Conservation (phyloP, 1,284 basidiomycete genomes). For the Marasmius sp. region DNA sequence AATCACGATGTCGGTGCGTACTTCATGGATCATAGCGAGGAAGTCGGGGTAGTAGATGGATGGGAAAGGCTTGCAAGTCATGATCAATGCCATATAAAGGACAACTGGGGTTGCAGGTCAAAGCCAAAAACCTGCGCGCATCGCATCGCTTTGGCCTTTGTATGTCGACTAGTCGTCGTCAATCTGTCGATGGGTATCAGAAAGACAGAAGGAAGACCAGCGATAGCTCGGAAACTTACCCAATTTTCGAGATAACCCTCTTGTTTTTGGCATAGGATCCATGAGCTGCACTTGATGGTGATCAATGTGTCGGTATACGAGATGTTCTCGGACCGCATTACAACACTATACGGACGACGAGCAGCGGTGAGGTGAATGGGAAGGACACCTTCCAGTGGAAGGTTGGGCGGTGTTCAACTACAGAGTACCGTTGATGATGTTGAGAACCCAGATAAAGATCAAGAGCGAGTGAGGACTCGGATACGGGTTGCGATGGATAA, state of each 20-base stretch:
- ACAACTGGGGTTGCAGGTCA: slow-evolving; percentile 95
- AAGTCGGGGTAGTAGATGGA: slow-evolving; percentile 96
- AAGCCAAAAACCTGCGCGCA: slow-evolving; percentile 92
- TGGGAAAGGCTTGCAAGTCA: slow-evolving; percentile 83
- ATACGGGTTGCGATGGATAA: too few species aligned
- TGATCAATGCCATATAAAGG: too few species aligned
- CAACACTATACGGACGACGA: slow-evolving; percentile 75
- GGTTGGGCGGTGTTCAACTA: slow-evolving; percentile 67
- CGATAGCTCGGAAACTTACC: slow-evolving; percentile 53
- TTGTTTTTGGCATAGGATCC: slow-evolving; percentile 80
- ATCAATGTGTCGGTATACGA: slow-evolving; percentile 81
- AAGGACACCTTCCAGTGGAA: slow-evolving; percentile 62
- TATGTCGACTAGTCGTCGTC: slow-evolving; percentile 79
- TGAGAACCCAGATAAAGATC: too few species aligned
- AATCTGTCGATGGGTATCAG: slow-evolving; percentile 51
- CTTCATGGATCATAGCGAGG: slow-evolving; percentile 97
- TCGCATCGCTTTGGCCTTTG: slow-evolving; percentile 91
- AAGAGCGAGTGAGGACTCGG: too few species aligned
- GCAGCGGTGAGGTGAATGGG: slow-evolving; percentile 84
- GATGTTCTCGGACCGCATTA: slow-evolving; percentile 84
- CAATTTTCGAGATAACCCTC: slow-evolving; percentile 88
- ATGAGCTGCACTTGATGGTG: slow-evolving; percentile 76
- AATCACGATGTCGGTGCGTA: slow-evolving; percentile 78
- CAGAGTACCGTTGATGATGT: neutral
- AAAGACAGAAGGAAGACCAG: neutral